Base-by-base conservation (phyloP, 306 rosid species). In the Prunus mira region DNA sequence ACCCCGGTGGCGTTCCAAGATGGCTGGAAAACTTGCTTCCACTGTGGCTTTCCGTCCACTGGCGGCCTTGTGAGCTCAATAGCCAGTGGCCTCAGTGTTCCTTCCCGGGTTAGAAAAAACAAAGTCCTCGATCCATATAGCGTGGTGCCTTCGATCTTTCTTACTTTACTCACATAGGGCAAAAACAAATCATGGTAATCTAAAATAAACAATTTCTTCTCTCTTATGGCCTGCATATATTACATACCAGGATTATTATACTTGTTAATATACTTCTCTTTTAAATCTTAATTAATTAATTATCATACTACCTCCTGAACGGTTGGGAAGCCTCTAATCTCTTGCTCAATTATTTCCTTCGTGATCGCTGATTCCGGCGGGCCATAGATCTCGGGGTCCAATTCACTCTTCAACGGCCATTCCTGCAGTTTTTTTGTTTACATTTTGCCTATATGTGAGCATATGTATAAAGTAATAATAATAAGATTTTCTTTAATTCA, bases 351-450 rank as follows among this genome's bases (percentile, higher is more conserved):
- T 60, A 86, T 13, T 84, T 91, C 85, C 2, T 82, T 58, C 38
- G 96, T 89, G 65, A 93, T 91, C 56, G 79, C 86, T 38, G 96
- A 91, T 82, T 88, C 92, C 20, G 84, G 76, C 0, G 93, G 87
- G 11, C 98, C 97, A 83, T 88, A 93, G 30, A 89, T 38, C 5
- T 75, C 20, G 0, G 97, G 97, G 50, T 93, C 93, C 22, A 91
- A 84, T 63, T 85, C 74, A 82, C 98, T 93, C 78, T 85, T 89
- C 83, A 93, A 24, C 71, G 98, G 98, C 98, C 98, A 95, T 84
- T 95, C 95, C 98, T 90, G 66, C 74, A 77, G 9, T 13, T 24
- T 22, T 38, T 38, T 38, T 38, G 12, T 14, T 22, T 6, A 38
- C 20, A 18, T 27, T 64, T 55, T 55, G 61, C 6, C 27, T 10